Evolutionary conservation across 257 asterid species (phyloP), one percentile per base, ranked within the genome.

Genomic region (Lantana camara): DNA sequence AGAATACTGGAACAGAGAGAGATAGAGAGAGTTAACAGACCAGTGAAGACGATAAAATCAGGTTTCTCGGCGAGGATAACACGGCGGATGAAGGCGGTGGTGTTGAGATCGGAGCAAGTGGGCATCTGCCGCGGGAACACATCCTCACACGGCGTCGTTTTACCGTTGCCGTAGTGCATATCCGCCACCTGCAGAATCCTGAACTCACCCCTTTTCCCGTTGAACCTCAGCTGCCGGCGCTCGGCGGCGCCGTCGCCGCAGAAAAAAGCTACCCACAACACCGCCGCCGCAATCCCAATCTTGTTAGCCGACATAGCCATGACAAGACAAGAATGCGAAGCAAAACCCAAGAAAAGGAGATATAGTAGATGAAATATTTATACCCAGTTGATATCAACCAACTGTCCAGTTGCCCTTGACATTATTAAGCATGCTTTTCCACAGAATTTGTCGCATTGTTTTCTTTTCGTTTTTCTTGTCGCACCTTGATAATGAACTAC

Each of bases 141-240:
- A 57, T 92, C 89, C 67, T 56, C 51, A 80, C 98, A 92, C 6
- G 77, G 82, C 13, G 98, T 89, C 0, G 15, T 64, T 60, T 78
- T 75, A 14, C 98, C 98, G 74, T 85, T 63, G 60, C 79, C 98
- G 44, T 29, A 89, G 75, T 92, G 98, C 97, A 92, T 92, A 58
- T 92, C 98, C 20, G 98, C 97, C 55, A 92, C 96, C 71, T 92
- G 98, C 23, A 92, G 77, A 66, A 92, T 87, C 82, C 82, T 83
- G 59, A 92, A 89, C 55, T 87, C 92, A 4, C 97, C 97, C 48
- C 67, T 83, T 49, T 60, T 68, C 0, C 66, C 62, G 71, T 80
- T 80, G 72, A 92, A 92, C 44, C 84, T 80, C 73, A 92, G 80
- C 80, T 64, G 80, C 30, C 64, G 68, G 6, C 29, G 75, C 1